phyloP scores from a whole-genome alignment of 139 green algal genomes.

The Pseudopediastrum boryanum region DNA sequence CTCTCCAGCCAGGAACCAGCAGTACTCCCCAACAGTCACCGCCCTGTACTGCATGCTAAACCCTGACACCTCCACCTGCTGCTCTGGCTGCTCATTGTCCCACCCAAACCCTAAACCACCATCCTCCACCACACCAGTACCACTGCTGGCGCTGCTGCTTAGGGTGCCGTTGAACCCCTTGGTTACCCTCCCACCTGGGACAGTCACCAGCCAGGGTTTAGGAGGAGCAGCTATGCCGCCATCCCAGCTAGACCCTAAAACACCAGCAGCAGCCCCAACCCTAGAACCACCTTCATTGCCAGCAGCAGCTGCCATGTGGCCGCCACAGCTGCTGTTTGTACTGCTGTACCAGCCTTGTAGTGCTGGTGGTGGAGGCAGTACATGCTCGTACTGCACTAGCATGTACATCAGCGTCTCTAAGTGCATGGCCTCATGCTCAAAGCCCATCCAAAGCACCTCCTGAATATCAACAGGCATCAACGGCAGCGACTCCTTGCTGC shows the following conservation, averaged over 20 bases:
- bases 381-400: slow-evolving; percentile 19
- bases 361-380: slow-evolving; percentile 8
- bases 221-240: background rate
- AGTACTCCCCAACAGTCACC: slow-evolving; percentile 25
- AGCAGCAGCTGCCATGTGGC: background rate
- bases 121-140: background rate
- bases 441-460: slow-evolving; percentile 36
- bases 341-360: background rate
- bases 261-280: background rate
- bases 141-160: slow-evolving; percentile 12
- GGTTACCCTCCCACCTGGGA: background rate
- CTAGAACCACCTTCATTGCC: background rate
- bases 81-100: slow-evolving; percentile 24
- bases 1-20: background rate
- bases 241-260: background rate
- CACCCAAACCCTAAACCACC: slow-evolving; percentile 11
- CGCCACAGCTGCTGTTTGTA: background rate
- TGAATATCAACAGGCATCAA: slow-evolving; percentile 11
- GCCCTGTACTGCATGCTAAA: slow-evolving; percentile 23
- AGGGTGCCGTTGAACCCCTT: background rate
- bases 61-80: background rate
- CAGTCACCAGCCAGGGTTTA: background rate
- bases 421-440: slow-evolving; percentile 37
- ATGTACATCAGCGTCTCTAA: slow-evolving; percentile 32
- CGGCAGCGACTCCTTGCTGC: background rate